Percentiles rank a stretch among this genome's conserved stretches.
These are phyloP conservation scores for Alternaria brassicae DNA, from an alignment of 2,329 filamentous ascomycete species.

Conservation along the genomic window DNA sequence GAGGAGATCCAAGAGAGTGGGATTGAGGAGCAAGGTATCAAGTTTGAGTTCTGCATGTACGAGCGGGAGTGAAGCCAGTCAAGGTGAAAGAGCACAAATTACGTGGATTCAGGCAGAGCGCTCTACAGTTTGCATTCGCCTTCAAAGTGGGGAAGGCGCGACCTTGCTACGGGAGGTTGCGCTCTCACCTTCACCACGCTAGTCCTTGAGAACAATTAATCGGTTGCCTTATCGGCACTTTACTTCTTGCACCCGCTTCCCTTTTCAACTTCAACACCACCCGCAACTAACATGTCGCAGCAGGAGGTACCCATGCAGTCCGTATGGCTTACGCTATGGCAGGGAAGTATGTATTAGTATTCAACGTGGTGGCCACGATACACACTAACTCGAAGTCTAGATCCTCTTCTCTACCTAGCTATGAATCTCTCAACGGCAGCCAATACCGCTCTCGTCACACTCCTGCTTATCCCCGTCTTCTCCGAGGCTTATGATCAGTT, in stretches of 20 bases:
- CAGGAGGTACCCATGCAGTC: neutral
- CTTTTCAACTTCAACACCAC: neutral
- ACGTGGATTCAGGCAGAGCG: neutral
- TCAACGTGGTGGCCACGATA: neutral
- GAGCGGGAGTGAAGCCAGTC: conserved; percentile 40
- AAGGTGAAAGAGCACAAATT: neutral
- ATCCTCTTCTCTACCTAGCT: conserved; percentile 4
- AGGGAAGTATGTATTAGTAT: neutral
- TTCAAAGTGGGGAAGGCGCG: neutral
- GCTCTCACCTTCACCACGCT: neutral
- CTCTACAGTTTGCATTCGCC: neutral
- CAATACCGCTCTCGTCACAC: conserved; percentile 2
- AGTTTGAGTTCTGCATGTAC: conserved; percentile 79
- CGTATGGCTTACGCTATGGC: conserved; percentile 10
- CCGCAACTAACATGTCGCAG: neutral
- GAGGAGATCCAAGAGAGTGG: conserved; percentile 65
- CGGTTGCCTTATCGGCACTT: neutral
- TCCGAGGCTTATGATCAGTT: neutral
- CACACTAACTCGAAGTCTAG: neutral
- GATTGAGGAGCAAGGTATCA: conserved; percentile 68
- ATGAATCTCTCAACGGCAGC: neutral
- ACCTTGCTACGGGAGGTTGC: neutral
- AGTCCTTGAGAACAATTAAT: neutral
- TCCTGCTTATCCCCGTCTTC: conserved; percentile 6
- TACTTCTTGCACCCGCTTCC: neutral